phyloP scores from a whole-genome alignment of 805 yeast genomes.

The Kurtzmaniella cleridarum region DNA sequence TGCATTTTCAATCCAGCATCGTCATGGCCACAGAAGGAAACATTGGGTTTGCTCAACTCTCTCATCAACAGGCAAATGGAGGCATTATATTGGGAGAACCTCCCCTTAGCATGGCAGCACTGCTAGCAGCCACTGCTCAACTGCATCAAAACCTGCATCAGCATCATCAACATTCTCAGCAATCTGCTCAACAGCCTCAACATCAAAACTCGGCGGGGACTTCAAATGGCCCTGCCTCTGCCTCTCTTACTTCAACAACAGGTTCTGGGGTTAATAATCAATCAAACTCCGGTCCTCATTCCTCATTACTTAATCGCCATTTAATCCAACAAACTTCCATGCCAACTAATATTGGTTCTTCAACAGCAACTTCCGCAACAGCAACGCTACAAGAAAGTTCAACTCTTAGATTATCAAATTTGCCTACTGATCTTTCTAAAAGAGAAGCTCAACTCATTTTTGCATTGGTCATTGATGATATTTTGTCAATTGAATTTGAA shows the following conservation, averaged over 20 bases:
- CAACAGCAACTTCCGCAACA: background rate
- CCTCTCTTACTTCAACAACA: constrained; percentile 5
- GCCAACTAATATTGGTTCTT: background rate
- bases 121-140: background rate
- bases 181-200: background rate
- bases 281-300: background rate
- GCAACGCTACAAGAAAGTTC: constrained; percentile 7
- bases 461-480: constrained; percentile 60
- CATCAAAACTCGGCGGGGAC: constrained; percentile 4
- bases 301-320: background rate
- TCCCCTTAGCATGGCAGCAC: background rate
- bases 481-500: constrained; percentile 43
- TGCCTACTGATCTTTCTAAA: constrained; percentile 57
- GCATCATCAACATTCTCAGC: constrained; percentile 1
- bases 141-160: constrained; percentile 1
- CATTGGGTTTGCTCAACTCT: constrained; percentile 1
- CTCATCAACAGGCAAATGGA: background rate
- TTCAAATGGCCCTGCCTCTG: background rate
- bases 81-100: background rate
- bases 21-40: constrained; percentile 3
- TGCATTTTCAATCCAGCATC: too few species aligned
- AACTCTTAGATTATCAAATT: constrained; percentile 43
- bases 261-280: constrained; percentile 1
- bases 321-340: constrained; percentile 2
- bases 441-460: constrained; percentile 68